Evolutionary conservation across 2,329 filamentous ascomycete genomes (phyloP).

Genomic region (Ascochyta koolunga): DNA sequence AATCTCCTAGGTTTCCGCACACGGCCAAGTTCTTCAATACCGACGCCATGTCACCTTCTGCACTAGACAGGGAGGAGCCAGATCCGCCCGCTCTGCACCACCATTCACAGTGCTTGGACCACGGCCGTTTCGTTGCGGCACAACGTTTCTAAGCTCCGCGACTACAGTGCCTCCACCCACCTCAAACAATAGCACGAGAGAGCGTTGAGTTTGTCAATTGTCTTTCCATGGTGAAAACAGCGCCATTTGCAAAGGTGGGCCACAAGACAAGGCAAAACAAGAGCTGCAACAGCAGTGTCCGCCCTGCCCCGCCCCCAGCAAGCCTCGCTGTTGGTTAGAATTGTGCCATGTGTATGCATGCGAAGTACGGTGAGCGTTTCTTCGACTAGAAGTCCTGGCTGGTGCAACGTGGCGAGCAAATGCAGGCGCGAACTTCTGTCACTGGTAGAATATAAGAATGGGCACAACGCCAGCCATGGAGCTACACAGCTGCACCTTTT

Average conservation of each 20-base stretch:
- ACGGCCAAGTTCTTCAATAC: constrained; percentile 2
- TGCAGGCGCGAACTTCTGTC: constrained; percentile 16
- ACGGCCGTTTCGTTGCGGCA: constrained; percentile 8
- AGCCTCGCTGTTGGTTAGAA: constrained; percentile 9
- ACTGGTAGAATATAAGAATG: constrained; percentile 20
- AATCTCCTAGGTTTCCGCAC: constrained; percentile 1
- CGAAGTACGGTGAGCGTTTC: constrained; percentile 10
- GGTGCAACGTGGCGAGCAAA: constrained; percentile 20
- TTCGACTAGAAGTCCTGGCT: constrained; percentile 4
- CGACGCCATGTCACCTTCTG: constrained; percentile 2
- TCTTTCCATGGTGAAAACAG: neutral
- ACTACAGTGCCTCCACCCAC: constrained; percentile 10
- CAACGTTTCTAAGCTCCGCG: constrained; percentile 11
- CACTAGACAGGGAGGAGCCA: constrained; percentile 6
- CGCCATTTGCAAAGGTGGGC: neutral
- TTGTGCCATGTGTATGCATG: neutral
- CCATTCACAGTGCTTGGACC: constrained; percentile 14
- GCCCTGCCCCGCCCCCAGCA: neutral
- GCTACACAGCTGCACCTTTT: constrained; percentile 17
- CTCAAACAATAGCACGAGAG: constrained; percentile 17
- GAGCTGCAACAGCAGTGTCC: neutral
- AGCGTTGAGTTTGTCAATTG: constrained; percentile 4
- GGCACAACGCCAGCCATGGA: constrained; percentile 17
- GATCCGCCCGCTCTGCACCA: constrained; percentile 4
- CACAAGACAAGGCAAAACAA: neutral